Conservation (phyloP, 345 rosid genomes). For the Pistacia vera region DNA sequence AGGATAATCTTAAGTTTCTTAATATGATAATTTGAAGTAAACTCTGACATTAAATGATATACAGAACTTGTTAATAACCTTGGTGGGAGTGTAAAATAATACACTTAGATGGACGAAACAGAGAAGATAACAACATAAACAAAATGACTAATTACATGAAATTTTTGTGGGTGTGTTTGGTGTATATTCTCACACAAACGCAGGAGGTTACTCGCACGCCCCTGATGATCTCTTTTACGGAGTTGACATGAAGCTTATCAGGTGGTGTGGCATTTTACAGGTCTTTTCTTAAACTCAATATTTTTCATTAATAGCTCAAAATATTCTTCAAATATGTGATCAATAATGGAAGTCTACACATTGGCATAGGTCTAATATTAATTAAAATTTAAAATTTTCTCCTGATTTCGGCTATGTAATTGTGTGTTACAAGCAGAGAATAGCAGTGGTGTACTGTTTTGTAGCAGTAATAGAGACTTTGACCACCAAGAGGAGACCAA, state of each 20-base stretch:
- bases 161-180: too few relatives aligned
- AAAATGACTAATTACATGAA: too few relatives aligned
- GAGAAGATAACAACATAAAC: neutral
- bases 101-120: too few relatives aligned
- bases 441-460: constrained; percentile 60
- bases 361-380: neutral
- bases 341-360: neutral
- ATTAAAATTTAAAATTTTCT: neutral
- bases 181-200: neutral
- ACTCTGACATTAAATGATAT: too few relatives aligned
- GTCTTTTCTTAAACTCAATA: constrained; percentile 21
- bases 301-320: neutral
- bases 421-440: constrained; percentile 46
- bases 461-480: constrained; percentile 59
- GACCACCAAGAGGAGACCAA: constrained; percentile 53
- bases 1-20: neutral
- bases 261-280: constrained; percentile 80
- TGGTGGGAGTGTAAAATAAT: too few relatives aligned
- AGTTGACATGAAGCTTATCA: constrained; percentile 63
- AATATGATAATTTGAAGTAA: neutral
- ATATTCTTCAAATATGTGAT: neutral
- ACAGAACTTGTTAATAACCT: too few relatives aligned
- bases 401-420: too few relatives aligned
- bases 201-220: constrained; percentile 78
- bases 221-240: constrained; percentile 59